phyloP scores from a whole-genome alignment of 345 rosid species.

The Abelmoschus esculentus region DNA sequence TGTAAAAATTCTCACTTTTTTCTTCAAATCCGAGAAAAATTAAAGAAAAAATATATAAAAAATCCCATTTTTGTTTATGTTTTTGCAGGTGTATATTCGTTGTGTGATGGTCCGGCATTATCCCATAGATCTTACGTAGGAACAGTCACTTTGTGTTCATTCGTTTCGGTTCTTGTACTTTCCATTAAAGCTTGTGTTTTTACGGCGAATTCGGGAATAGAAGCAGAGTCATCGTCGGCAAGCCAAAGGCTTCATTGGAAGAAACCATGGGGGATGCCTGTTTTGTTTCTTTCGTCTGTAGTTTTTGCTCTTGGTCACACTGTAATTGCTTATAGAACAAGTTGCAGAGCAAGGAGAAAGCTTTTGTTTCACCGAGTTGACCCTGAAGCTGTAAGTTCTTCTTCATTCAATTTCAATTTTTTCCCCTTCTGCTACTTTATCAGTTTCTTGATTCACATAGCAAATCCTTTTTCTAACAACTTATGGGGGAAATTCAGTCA shows the following conservation, averaged over 20 bases:
- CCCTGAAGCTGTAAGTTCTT: constrained; percentile 72
- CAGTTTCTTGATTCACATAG: no score
- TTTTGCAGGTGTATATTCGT: constrained; percentile 67
- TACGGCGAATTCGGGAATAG: constrained; percentile 63
- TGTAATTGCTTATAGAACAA: constrained; percentile 84
- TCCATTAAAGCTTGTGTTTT: constrained; percentile 81
- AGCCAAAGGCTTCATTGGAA: constrained; percentile 71
- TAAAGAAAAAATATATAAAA: no score
- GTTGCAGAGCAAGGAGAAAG: constrained; percentile 83
- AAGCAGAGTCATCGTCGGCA: constrained; percentile 59
- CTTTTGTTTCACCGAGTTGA: constrained; percentile 83
- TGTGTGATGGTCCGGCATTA: constrained; percentile 67
- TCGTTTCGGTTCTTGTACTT: constrained; percentile 60
- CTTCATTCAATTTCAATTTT: neutral
- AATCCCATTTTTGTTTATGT: neutral
- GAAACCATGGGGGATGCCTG: constrained; percentile 98
- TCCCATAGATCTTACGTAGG: constrained; percentile 90
- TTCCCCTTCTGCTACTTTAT: no score
- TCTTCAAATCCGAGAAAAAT: neutral
- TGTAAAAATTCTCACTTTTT: constrained; percentile 32
- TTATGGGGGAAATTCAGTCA: no score
- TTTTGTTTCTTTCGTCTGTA: constrained; percentile 78
- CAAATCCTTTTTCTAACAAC: no score
- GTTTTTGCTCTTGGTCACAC: constrained; percentile 88
- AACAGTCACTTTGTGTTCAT: constrained; percentile 67